Percentiles rank a stretch among this genome's conserved stretches.
These are phyloP conservation scores for Mediolabrus comicus DNA, from an alignment of 108 stramenopile species.

Conservation along the genomic window DNA sequence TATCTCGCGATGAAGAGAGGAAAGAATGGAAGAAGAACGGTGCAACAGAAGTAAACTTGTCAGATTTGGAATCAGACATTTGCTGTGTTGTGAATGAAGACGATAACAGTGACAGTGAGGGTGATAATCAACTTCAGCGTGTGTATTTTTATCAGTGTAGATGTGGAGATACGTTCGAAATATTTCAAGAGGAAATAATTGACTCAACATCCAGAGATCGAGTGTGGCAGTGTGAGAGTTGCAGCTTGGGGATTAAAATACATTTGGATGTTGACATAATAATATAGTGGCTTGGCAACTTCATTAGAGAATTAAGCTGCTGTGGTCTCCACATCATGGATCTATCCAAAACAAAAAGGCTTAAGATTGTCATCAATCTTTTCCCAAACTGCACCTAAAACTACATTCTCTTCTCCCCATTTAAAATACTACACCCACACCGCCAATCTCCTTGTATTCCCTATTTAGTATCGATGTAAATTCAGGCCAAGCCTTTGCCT, in stretches of 20 bases:
- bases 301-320: background rate
- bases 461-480: slow-evolving; percentile 71
- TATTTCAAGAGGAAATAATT: slow-evolving; percentile 25
- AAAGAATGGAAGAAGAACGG: slow-evolving; percentile 29
- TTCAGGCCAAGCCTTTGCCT: slow-evolving; percentile 63
- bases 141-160: slow-evolving; percentile 65
- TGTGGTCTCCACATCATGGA: background rate
- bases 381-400: background rate
- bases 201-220: slow-evolving; percentile 1
- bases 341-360: background rate
- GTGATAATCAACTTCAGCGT: slow-evolving; percentile 48
- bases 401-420: background rate
- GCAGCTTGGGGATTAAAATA: slow-evolving; percentile 37
- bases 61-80: slow-evolving; percentile 55
- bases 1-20: slow-evolving; percentile 37
- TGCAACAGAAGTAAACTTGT: slow-evolving; percentile 43
- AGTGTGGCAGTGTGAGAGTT: slow-evolving; percentile 44
- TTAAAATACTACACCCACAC: slow-evolving; percentile 85
- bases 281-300: background rate
- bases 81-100: slow-evolving; percentile 31
- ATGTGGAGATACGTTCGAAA: slow-evolving; percentile 61
- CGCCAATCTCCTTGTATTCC: slow-evolving; percentile 78
- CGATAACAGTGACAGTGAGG: background rate
- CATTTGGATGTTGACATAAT: slow-evolving; percentile 14
- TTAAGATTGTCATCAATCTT: background rate